Evolutionary conservation across 768 basidiomycete species (phyloP).

Genomic region (Agaricus subrufescens): DNA sequence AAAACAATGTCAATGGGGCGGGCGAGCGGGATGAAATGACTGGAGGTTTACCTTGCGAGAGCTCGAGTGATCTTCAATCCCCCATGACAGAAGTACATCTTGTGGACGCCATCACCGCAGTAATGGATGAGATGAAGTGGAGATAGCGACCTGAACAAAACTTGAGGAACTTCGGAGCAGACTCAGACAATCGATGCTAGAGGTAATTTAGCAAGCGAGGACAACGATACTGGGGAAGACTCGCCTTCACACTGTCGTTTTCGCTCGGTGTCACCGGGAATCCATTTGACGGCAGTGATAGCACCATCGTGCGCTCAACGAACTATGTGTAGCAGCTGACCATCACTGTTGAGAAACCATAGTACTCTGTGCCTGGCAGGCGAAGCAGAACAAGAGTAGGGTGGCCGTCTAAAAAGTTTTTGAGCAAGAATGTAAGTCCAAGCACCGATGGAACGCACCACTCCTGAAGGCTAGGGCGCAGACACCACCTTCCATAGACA

Average conservation of each 20-base stretch:
- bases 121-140: slow-evolving; percentile 92
- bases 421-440: background rate
- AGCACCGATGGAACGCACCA: slow-evolving; percentile 42
- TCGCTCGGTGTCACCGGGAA: slow-evolving; percentile 87
- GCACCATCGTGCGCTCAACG: slow-evolving; percentile 87
- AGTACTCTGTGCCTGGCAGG: slow-evolving; percentile 85
- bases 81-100: slow-evolving; percentile 90
- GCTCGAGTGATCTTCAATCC: slow-evolving; percentile 90
- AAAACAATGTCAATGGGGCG: background rate
- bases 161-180: slow-evolving; percentile 84
- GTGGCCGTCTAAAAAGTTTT: slow-evolving; percentile 61
- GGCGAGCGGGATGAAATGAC: background rate
- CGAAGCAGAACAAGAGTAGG: slow-evolving; percentile 87
- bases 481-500: slow-evolving; percentile 90
- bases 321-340: slow-evolving; percentile 78
- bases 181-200: slow-evolving; percentile 97
- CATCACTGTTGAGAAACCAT: slow-evolving; percentile 87
- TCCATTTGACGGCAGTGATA: slow-evolving; percentile 83
- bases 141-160: slow-evolving; percentile 87
- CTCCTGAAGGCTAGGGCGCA: slow-evolving; percentile 79
- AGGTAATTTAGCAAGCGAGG: background rate
- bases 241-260: slow-evolving; percentile 93
- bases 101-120: slow-evolving; percentile 88
- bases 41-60: slow-evolving; percentile 73
- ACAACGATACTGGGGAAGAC: slow-evolving; percentile 8